A percentile compares a stretch with the other conserved stretches of the same genome.
phyloP scores from a whole-genome alignment of 225 moss, liverwort and hornwort genomes.

The Takakia lepidozioides region DNA sequence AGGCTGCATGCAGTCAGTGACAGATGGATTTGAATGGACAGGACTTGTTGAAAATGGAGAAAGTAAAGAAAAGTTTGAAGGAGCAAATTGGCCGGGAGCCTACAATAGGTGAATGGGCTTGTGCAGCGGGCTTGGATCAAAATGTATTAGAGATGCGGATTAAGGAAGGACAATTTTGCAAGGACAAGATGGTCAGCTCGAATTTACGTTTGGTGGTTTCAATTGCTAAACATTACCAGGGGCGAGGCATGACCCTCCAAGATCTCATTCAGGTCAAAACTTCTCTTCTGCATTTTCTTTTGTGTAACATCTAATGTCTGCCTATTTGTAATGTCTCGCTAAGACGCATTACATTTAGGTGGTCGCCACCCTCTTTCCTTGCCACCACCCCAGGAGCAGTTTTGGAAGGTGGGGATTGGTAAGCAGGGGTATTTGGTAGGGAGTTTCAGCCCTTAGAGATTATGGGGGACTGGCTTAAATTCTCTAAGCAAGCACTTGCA shows the following conservation, averaged over 20 bases:
- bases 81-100: conserved; percentile 86
- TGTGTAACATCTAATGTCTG: too few species aligned
- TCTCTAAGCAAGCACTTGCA: too few species aligned
- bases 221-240: conserved; percentile 79
- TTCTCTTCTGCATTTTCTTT: too few species aligned
- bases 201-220: conserved; percentile 91
- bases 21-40: conserved; percentile 5
- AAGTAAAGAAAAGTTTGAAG: conserved; percentile 41
- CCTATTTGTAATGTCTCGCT: too few species aligned
- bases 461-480: too few species aligned
- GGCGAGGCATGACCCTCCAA: conserved; percentile 92
- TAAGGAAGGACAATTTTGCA: conserved; percentile 68
- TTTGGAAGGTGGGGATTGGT: too few species aligned
- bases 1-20: neutral
- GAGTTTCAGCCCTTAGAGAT: too few species aligned
- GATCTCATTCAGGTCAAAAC: conserved; percentile 97
- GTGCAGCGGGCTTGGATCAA: conserved; percentile 64
- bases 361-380: too few species aligned
- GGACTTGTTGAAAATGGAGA: conserved; percentile 69
- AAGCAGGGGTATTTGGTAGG: too few species aligned
- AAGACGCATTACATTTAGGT: too few species aligned
- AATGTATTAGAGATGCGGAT: conserved; percentile 61
- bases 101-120: conserved; percentile 76
- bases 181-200: conserved; percentile 97
- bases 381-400: too few species aligned